phyloP scores from a whole-genome alignment of 2,329 filamentous ascomycete genomes.

The Penicillium sp. region DNA sequence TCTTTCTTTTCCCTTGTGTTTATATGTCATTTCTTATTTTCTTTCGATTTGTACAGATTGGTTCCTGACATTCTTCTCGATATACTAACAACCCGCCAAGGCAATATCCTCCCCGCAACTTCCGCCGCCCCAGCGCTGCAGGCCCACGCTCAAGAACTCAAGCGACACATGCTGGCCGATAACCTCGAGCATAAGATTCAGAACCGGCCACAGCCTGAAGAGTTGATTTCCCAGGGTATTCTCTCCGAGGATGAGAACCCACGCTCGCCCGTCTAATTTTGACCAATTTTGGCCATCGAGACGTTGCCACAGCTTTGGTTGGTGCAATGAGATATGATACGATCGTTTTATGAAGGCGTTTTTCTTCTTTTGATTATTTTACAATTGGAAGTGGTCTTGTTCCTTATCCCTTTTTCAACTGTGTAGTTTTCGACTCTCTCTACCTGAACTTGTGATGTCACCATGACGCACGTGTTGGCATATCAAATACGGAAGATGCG shows the following conservation, averaged over 20 bases:
- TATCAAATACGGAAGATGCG: neutral
- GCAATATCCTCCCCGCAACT: constrained; percentile 81
- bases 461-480: constrained; percentile 9
- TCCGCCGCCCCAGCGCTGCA: constrained; percentile 74
- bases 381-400: neutral
- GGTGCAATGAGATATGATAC: constrained; percentile 1
- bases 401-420: neutral
- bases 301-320: neutral
- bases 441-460: constrained; percentile 21
- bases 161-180: constrained; percentile 84
- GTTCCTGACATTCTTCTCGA: neutral
- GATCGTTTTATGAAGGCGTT: constrained; percentile 6
- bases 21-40: neutral
- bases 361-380: neutral
- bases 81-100: constrained; percentile 43
- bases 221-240: constrained; percentile 75
- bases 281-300: neutral
- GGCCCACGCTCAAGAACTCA: constrained; percentile 77
- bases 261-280: constrained; percentile 18
- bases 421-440: neutral
- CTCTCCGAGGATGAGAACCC: constrained; percentile 62
- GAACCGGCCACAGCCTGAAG: constrained; percentile 70
- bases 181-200: constrained; percentile 83
- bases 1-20: neutral
- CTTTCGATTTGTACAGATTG: neutral